A percentile compares a stretch with the other conserved stretches of the same genome.
These are phyloP conservation scores for Russula sp. DNA, from an alignment of 768 basidiomycete genomes.

Conservation along the genomic window DNA sequence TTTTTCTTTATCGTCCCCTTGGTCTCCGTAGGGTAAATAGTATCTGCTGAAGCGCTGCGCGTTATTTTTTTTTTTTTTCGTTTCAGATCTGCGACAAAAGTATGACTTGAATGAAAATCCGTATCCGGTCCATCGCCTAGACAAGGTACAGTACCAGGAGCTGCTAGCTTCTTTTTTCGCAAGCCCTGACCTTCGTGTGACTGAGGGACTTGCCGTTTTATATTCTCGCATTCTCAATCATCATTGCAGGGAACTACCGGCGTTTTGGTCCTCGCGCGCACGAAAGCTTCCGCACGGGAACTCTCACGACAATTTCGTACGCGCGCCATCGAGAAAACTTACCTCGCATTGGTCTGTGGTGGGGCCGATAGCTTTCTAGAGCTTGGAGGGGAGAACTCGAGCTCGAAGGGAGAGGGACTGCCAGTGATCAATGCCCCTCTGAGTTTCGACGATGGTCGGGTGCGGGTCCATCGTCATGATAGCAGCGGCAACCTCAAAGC, in stretches of 20 bases:
- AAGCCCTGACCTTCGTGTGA: too few relatives aligned
- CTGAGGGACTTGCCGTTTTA: not conserved
- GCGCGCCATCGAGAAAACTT: slow-evolving; percentile 12
- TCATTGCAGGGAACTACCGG: slow-evolving; percentile 18
- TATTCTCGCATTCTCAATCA: not conserved
- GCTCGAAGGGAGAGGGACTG: not conserved
- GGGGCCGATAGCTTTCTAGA: not conserved
- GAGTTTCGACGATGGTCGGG: slow-evolving; percentile 14
- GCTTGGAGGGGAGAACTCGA: too few relatives aligned
- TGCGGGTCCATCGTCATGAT: not conserved
- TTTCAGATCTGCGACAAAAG: slow-evolving; percentile 7
- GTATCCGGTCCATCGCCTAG: slow-evolving; percentile 21
- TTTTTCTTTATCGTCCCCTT: not conserved
- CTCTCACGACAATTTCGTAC: slow-evolving; percentile 19
- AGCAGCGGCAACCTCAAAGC: not conserved
- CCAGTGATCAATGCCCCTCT: not conserved
- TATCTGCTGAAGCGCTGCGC: not conserved
- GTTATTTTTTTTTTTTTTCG: not conserved
- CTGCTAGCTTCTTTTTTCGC: too few relatives aligned
- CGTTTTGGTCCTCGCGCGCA: slow-evolving; percentile 17
- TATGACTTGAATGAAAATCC: slow-evolving; percentile 1
- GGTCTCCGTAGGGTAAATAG: not conserved
- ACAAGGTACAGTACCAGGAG: slow-evolving; percentile 15
- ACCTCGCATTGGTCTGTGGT: slow-evolving; percentile 18
- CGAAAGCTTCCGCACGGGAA: slow-evolving; percentile 11